Base-by-base conservation (phyloP, 1,284 basidiomycete genomes). In the Sporisorium iseilematis-ciliati region DNA sequence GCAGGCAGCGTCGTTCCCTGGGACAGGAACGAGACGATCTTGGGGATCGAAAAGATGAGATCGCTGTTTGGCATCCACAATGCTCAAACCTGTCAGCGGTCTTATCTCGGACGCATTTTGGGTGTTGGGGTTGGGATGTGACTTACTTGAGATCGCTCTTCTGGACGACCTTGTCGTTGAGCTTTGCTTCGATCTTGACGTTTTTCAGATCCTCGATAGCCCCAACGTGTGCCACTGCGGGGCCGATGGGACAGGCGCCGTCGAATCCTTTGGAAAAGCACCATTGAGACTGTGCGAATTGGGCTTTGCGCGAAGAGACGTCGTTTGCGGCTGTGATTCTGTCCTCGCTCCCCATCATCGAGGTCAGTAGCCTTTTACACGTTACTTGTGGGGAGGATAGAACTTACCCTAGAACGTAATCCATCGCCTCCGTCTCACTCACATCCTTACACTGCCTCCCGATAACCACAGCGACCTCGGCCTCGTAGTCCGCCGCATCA, bases 401-500 rank as follows among this genome's bases (percentile, higher is more conserved):
- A 18, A 31, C 46, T 48, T 29, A 48, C 46, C 85, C 69, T 0
- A 93, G 88, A 4, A 95, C 91, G 76, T 93, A 93, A 79, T 93
- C 90, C 54, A 94, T 86, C 0, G 93, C 93, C 4, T 94, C 89
- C 0, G 87, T 88, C 77, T 92, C 91, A 0, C 88, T 88, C 8
- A 95, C 92, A 79, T 95, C 87, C 86, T 91, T 92, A 51, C 91
- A 91, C 0, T 89, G 84, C 79, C 91, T 92, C 20, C 92, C 93
- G 49, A 96, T 92, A 63, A 96, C 91, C 71, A 95, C 89, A 40
- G 90, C 92, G 14, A 97, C 87, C 80, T 97, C 94, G 51, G 93
- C 91, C 83, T 97, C 94, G 81, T 94, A 96, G 85, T 97, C 94
- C 0, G 92, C 90, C 23, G 91, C 88, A 2, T 90, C 88, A 25